Evolutionary conservation across 2,329 filamentous ascomycete genomes (phyloP).

Genomic region (Exophiala oligosperma): DNA sequence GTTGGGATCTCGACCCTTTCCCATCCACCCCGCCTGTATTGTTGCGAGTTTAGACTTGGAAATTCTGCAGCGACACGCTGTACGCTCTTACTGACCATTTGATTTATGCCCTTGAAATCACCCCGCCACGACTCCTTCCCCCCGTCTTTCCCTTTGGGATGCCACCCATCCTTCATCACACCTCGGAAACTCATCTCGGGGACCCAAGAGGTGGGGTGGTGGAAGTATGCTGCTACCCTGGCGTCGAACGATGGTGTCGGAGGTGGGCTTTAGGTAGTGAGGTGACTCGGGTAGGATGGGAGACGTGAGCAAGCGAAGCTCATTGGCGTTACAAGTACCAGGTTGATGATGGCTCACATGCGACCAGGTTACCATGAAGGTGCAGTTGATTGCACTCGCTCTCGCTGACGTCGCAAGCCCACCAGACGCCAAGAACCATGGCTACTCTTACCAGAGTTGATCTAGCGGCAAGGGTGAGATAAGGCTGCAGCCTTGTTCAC

Average conservation of each 20-base stretch:
- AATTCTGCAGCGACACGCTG: background rate
- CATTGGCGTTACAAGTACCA: no score
- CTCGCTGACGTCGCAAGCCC: background rate
- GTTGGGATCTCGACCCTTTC: constrained; percentile 53
- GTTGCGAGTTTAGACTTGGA: background rate
- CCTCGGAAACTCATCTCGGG: constrained; percentile 37
- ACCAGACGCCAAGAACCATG: background rate
- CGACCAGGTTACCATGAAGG: background rate
- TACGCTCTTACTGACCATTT: constrained; percentile 47
- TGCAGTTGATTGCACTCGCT: background rate
- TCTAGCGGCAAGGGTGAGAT: background rate
- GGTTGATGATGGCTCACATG: no score
- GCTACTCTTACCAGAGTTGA: background rate
- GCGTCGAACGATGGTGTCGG: background rate
- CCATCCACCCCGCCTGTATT: constrained; percentile 58
- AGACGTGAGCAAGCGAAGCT: no score
- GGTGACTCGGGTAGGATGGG: no score
- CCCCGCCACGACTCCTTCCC: constrained; percentile 55
- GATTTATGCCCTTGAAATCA: constrained; percentile 59
- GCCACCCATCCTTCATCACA: constrained; percentile 54
- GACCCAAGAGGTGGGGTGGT: background rate
- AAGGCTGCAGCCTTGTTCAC: background rate
- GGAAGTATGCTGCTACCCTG: background rate
- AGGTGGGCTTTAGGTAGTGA: no score
- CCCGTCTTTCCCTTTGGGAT: constrained; percentile 55